A percentile compares a stretch with the other conserved stretches of the same genome.
Evolutionary conservation across 495 filamentous ascomycete species (phyloP).

Genomic region (Halenospora varia): DNA sequence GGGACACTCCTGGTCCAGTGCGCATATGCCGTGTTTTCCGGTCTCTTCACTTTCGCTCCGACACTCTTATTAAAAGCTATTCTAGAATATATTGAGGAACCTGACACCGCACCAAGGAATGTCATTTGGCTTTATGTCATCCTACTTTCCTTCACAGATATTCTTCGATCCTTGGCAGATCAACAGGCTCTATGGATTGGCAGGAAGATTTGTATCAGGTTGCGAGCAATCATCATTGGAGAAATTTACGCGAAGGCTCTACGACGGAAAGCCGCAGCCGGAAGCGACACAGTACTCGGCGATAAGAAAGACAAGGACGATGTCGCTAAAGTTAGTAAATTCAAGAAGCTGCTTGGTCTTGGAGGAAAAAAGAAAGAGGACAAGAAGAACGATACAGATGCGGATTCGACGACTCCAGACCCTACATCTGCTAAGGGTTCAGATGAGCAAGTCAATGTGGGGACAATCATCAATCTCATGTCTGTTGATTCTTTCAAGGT

Average conservation of each 20-base stretch:
- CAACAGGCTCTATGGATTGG: conserved; percentile 92
- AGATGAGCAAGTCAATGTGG: conserved; percentile 77
- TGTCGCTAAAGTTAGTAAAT: conserved; percentile 47
- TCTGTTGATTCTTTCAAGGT: conserved; percentile 99
- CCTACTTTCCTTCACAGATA: conserved; percentile 75
- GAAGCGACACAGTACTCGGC: conserved; percentile 64
- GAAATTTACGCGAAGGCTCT: conserved; percentile 97
- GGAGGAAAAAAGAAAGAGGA: conserved; percentile 55
- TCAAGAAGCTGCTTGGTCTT: conserved; percentile 53
- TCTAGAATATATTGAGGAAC: conserved; percentile 86
- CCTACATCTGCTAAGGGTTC: conserved; percentile 40
- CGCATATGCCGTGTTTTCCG: conserved; percentile 70
- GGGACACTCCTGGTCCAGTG: conserved; percentile 72
- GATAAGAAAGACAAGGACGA: conserved; percentile 54
- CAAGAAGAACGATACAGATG: conserved; percentile 14
- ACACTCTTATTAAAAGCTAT: conserved; percentile 89
- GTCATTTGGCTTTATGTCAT: conserved; percentile 97
- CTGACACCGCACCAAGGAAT: conserved; percentile 71
- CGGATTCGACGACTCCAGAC: conserved; percentile 20
- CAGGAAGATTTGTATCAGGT: conserved; percentile 85
- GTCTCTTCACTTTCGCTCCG: conserved; percentile 82
- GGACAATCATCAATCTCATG: conserved; percentile 99
- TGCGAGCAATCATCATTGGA: conserved; percentile 93
- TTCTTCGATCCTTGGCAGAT: conserved; percentile 72
- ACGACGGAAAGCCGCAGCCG: conserved; percentile 82